Percentiles rank a stretch among this genome's conserved stretches.
Evolutionary conservation across 2,329 filamentous ascomycete genomes (phyloP).

Genomic region (Botrytis galanthina): DNA sequence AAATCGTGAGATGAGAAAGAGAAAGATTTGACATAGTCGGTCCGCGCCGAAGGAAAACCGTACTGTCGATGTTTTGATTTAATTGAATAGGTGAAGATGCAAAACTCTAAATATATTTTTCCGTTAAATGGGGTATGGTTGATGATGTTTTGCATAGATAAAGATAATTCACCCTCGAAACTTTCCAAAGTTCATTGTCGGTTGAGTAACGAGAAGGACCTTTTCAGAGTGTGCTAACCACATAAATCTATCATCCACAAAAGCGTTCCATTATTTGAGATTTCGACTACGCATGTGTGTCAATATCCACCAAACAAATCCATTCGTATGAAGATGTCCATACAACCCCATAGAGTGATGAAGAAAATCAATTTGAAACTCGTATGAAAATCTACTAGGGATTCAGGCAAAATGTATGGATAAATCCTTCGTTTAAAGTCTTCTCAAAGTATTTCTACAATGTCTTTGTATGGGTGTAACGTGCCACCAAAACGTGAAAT

Average conservation of each 20-base stretch:
- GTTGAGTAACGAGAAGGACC: background rate
- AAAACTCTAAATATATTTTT: slow-evolving; percentile 3
- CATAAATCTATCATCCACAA: background rate
- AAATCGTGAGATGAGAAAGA: background rate
- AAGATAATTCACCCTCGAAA: background rate
- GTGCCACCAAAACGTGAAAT: slow-evolving; percentile 1
- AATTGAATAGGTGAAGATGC: background rate
- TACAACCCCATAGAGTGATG: background rate
- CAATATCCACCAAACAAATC: slow-evolving; percentile 20
- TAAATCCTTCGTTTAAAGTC: slow-evolving; percentile 3
- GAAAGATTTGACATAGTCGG: background rate
- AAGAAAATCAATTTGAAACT: background rate
- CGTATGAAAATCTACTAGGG: background rate
- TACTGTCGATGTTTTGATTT: background rate
- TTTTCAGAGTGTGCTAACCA: background rate
- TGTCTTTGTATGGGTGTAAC: background rate
- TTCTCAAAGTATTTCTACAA: background rate
- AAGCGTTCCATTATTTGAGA: background rate
- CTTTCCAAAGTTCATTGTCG: background rate
- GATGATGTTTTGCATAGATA: background rate
- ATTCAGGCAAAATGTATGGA: slow-evolving; percentile 16
- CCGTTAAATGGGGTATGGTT: background rate
- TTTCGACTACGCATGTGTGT: background rate
- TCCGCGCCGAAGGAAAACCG: background rate
- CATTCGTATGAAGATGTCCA: background rate